A percentile compares a stretch with the other conserved stretches of the same genome.
These are phyloP conservation scores for Gliomastix tumulicola DNA, from an alignment of 2,329 filamentous ascomycete species.

Conservation along the genomic window DNA sequence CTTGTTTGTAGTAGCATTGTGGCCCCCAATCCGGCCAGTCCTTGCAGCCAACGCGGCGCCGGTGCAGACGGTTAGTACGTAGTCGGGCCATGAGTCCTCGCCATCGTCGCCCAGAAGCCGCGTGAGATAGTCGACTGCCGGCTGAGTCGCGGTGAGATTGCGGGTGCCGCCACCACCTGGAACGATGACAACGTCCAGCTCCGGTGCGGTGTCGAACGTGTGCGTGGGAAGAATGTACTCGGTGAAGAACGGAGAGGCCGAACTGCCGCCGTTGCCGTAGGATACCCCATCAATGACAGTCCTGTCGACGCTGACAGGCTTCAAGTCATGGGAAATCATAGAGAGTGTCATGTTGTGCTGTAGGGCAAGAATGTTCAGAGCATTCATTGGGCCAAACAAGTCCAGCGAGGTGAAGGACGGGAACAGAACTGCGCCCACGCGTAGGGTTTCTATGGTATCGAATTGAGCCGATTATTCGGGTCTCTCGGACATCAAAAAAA, in stretches of 20 bases:
- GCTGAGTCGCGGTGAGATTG: conserved; percentile 14
- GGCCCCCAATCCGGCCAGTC: conserved; percentile 49
- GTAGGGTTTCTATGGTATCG: too few relatives aligned
- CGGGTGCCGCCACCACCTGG: conserved; percentile 22
- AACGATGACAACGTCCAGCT: conserved; percentile 27
- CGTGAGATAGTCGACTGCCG: conserved; percentile 32
- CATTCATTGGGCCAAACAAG: conserved; percentile 32
- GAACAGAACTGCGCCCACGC: too few relatives aligned
- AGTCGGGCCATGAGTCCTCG: too few relatives aligned
- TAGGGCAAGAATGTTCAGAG: conserved; percentile 28
- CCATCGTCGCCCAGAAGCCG: too few relatives aligned
- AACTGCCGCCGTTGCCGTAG: too few relatives aligned
- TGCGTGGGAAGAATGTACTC: too few relatives aligned
- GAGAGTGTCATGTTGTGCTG: conserved; percentile 23
- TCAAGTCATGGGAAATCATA: too few relatives aligned
- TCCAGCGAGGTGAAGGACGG: conserved; percentile 33
- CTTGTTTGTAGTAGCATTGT: conserved; percentile 58
- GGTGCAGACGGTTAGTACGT: conserved; percentile 55
- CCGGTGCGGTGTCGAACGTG: conserved; percentile 22
- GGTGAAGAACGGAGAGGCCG: too few relatives aligned
- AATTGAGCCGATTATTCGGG: too few relatives aligned
- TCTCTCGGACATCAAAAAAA: too few relatives aligned
- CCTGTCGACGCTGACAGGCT: too few relatives aligned
- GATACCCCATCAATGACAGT: too few relatives aligned
- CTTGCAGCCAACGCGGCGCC: conserved; percentile 46